A percentile compares a stretch with the other conserved stretches of the same genome.
These are phyloP conservation scores for Penicillium sp. DNA, from an alignment of 2,329 filamentous ascomycete genomes.

Conservation along the genomic window DNA sequence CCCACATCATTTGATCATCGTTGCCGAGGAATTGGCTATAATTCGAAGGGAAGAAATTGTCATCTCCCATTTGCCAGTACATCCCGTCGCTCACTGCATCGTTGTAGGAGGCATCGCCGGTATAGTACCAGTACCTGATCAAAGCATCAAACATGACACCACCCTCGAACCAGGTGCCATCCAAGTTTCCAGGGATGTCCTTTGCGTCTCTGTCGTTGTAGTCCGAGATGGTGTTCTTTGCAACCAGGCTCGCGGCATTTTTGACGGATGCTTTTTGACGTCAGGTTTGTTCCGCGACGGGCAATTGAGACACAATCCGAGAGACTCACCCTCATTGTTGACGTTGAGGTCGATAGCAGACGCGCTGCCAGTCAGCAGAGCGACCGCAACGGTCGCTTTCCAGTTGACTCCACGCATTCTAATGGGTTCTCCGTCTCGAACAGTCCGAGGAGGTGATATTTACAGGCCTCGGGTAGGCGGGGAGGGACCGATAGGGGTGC, in stretches of 20 bases:
- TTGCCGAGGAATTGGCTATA: slow-evolving; percentile 60
- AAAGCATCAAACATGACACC: slow-evolving; percentile 69
- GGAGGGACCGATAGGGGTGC: neutral
- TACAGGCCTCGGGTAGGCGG: neutral
- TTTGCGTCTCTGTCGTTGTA: slow-evolving; percentile 4
- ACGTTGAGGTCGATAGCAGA: slow-evolving; percentile 8
- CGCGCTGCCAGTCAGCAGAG: slow-evolving; percentile 5
- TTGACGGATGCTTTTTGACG: slow-evolving; percentile 11
- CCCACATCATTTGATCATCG: slow-evolving; percentile 58
- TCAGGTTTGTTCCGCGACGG: neutral
- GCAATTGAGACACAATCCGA: neutral
- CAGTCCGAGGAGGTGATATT: neutral
- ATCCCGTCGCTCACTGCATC: slow-evolving; percentile 68
- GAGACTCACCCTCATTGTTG: slow-evolving; percentile 8
- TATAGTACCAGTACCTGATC: slow-evolving; percentile 81
- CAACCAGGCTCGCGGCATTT: slow-evolving; percentile 8
- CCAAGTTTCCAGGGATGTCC: slow-evolving; percentile 27
- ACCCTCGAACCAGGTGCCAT: slow-evolving; percentile 60
- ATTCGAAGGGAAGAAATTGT: slow-evolving; percentile 72
- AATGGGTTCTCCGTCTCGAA: too few species aligned
- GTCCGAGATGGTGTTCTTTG: slow-evolving; percentile 9
- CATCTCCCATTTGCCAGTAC: slow-evolving; percentile 66
- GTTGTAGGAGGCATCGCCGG: slow-evolving; percentile 71
- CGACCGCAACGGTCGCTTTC: neutral
- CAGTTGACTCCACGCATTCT: slow-evolving; percentile 1